Base-by-base conservation (phyloP, 2,329 filamentous ascomycete species). In the Microsporum canis region DNA sequence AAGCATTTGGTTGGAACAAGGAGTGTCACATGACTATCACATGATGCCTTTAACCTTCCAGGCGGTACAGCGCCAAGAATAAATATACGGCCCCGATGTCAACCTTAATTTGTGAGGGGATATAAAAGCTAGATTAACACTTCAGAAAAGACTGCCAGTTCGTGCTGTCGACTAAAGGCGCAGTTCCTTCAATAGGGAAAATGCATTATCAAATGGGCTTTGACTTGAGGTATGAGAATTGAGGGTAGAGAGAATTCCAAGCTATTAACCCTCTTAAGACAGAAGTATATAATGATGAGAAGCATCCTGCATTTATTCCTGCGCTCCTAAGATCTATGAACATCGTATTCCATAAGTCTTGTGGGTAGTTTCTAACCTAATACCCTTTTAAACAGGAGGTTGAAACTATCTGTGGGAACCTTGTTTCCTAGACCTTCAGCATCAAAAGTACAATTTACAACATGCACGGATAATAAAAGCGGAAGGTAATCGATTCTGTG, bases 161-260 rank as follows among this genome's bases (percentile, higher is more conserved):
- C 1, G 17, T 23, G 17, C 17, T 23, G 17, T 23, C 17, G 17
- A 23, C 17, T 23, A 23, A 23, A 23, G 17, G 17, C 17, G 1
- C 17, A 23, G 17, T 23, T 23, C 17, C 17, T 23, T 23, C 17
- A 23, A 23, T 23, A 23, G 17, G 17, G 17, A 23, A 23, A 23
- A 23, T 23, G 17, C 17, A 23, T 23, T 23, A 23, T 23, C 17
- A 23, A 23, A 23, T 23, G 17, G 17, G 17, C 17, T 23, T 23
- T 23, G 17, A 23, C 1, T 23, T 23, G 17, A 71, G 67, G 53
- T 73, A 38, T 73, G 70, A 70, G 68, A 73, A 62, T 58, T 74
- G 70, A 70, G 47, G 64, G 65, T 34, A 64, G 62, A 10, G 66
- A 63, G 41, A 64, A 72, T 43, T 73, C 60, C 61, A 70, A 59